These are phyloP conservation scores for Lagenaria siceraria DNA, from an alignment of 306 rosid species.

Conservation along the genomic window DNA sequence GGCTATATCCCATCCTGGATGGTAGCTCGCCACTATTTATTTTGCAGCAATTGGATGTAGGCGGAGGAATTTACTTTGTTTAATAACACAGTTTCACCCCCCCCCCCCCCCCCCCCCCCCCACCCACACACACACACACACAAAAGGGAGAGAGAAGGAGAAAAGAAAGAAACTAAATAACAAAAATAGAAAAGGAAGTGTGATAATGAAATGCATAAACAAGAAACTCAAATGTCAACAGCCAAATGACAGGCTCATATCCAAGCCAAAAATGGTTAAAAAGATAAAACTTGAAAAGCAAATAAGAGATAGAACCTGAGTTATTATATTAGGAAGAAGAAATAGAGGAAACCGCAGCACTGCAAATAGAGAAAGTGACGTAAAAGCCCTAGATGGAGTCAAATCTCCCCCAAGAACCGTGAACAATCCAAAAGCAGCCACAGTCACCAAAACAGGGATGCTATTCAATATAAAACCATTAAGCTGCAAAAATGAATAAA, in stretches of 20 bases:
- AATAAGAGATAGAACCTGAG: conserved; percentile 46
- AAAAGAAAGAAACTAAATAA: background rate
- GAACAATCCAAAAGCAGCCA: conserved; percentile 87
- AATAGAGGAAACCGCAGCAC: conserved; percentile 96
- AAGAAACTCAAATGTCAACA: background rate
- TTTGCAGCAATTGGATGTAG: background rate
- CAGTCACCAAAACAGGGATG: conserved; percentile 86
- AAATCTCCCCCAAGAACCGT: conserved; percentile 85
- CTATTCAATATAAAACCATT: conserved; percentile 78
- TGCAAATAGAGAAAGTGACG: conserved; percentile 85
- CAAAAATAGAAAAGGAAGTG: background rate
- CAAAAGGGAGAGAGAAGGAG: background rate
- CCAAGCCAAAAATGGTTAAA: background rate
- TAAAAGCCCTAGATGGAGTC: conserved; percentile 94
- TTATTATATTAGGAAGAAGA: conserved; percentile 94
- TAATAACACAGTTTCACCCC: background rate
- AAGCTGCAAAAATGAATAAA: conserved; percentile 42
- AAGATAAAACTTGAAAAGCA: background rate
- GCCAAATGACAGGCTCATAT: background rate
- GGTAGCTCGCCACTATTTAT: background rate
- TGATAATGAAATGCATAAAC: background rate
- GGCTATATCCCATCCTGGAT: background rate
- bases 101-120: background rate
- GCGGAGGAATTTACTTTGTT: background rate
- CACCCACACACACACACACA: too few relatives aligned